Percentiles rank a stretch among this genome's conserved stretches.
Evolutionary conservation across 208 protist species (phyloP).

Genomic region (Trypanosoma rangeli): DNA sequence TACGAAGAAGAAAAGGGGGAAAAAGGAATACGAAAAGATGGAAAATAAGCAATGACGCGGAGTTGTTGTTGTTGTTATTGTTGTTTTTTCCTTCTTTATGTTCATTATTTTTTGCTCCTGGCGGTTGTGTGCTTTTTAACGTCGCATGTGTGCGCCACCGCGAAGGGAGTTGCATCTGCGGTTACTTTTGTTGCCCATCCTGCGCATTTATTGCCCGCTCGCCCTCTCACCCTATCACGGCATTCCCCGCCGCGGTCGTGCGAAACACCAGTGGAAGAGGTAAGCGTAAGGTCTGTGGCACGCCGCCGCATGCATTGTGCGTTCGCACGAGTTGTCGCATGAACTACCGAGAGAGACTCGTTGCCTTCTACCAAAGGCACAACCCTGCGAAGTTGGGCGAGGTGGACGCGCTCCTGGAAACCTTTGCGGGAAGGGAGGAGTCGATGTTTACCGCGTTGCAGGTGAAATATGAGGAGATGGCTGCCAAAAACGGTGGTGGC

Average conservation of each 20-base stretch:
- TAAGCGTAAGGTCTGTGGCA: too few species aligned
- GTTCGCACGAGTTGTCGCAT: conserved; percentile 18
- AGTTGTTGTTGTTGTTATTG: conserved; percentile 2
- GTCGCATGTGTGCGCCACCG: not conserved
- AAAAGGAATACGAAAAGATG: conserved; percentile 1
- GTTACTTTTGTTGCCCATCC: not conserved
- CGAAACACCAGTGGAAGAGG: too few species aligned
- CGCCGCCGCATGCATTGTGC: not conserved
- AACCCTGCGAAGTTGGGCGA: conserved; percentile 59
- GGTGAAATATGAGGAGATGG: conserved; percentile 34
- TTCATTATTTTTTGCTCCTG: too few species aligned
- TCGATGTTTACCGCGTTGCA: conserved; percentile 44
- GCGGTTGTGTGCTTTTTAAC: not conserved
- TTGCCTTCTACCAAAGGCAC: conserved; percentile 49
- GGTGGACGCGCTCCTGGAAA: conserved; percentile 41
- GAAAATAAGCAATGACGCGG: not conserved
- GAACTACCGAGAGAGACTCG: conserved; percentile 42
- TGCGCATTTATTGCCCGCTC: not conserved
- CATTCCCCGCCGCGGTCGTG: too few species aligned
- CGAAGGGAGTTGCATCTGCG: not conserved
- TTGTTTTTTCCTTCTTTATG: conserved; percentile 6
- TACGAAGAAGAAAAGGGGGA: conserved; percentile 13
- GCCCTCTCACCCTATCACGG: not conserved
- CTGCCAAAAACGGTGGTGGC: not conserved
- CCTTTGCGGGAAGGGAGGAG: conserved; percentile 55